Evolutionary conservation across 805 yeast species (phyloP), one percentile per base, ranked within the genome.

Genomic region (Pichia scutulata): DNA sequence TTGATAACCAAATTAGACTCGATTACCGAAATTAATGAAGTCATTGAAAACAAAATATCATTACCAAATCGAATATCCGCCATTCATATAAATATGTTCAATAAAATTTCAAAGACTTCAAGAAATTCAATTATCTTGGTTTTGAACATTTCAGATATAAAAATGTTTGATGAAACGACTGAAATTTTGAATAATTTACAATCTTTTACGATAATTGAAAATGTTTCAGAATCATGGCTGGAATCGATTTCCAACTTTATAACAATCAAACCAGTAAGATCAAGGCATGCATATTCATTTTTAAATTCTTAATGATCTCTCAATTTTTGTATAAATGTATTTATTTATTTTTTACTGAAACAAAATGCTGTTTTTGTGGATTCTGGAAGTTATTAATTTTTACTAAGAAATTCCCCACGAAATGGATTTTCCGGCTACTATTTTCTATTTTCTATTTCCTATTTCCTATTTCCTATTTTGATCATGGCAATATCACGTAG

Each of bases 281-380:
- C 19, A 9, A 39, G 44, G 5, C 19, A 41, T 14, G 25, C 52
- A 22, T 50, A 41, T 16, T 25, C 46, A 18, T 39, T 50, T 26
- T 33, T 50, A 9, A 50, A 50, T 41, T 9, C 21, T n/a, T 45
- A n/a, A 26, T 26, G n/a, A n/a, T n/a, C n/a, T n/a, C n/a, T n/a
- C n/a, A n/a, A n/a, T n/a, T n/a, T n/a, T n/a, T n/a, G n/a, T n/a
- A n/a, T n/a, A n/a, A 26, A 19, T 28, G 36, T 28, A 12, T 22
- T 39, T n/a, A 6, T 18, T 18, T 37, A 16, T 18, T 14, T 4
- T 26, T 26, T 26, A 26, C 12, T 26, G 28, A n/a, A n/a, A n/a
- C n/a, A n/a, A n/a, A n/a, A n/a, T n/a, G n/a, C n/a, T n/a, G n/a
- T n/a, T n/a, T n/a, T n/a, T n/a, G n/a, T n/a, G n/a, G n/a, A n/a